These are phyloP conservation scores for Kwoniella mangroviensis DNA, from an alignment of 768 basidiomycete species.

Conservation along the genomic window DNA sequence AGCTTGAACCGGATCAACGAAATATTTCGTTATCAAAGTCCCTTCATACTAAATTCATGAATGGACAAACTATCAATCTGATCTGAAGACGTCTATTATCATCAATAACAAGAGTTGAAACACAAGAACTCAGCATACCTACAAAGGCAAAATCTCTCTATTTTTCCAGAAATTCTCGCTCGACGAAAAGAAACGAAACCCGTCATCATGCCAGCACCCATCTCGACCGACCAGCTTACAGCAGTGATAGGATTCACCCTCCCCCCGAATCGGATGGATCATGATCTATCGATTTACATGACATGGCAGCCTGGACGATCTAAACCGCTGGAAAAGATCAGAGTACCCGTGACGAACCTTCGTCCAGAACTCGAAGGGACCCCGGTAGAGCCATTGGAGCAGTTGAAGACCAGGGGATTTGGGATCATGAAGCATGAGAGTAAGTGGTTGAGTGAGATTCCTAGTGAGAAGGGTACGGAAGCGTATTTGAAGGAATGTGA, in stretches of 20 bases:
- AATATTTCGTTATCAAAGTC: too few relatives aligned
- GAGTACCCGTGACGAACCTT: slow-evolving; percentile 33
- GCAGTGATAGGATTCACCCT: slow-evolving; percentile 40
- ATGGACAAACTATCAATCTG: too few relatives aligned
- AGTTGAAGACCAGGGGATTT: slow-evolving; percentile 32
- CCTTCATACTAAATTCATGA: too few relatives aligned
- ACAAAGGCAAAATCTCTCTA: too few relatives aligned
- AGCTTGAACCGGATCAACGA: too few relatives aligned
- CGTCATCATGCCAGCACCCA: slow-evolving; percentile 29
- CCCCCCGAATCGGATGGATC: slow-evolving; percentile 28
- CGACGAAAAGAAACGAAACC: background rate
- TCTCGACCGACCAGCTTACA: slow-evolving; percentile 15
- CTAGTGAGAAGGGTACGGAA: slow-evolving; percentile 29
- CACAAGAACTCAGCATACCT: too few relatives aligned
- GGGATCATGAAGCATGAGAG: slow-evolving; percentile 27
- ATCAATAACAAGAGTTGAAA: too few relatives aligned
- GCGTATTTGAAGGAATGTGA: slow-evolving; percentile 31
- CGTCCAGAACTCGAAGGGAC: slow-evolving; percentile 25
- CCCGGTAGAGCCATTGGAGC: slow-evolving; percentile 10
- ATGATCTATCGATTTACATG: slow-evolving; percentile 22
- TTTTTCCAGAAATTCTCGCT: too few relatives aligned
- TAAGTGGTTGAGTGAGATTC: slow-evolving; percentile 12
- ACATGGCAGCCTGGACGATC: slow-evolving; percentile 8
- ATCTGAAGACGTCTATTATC: too few relatives aligned
- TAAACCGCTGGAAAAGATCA: slow-evolving; percentile 28